phyloP scores from a whole-genome alignment of 306 rosid species.

The Dicorynia guianensis region DNA sequence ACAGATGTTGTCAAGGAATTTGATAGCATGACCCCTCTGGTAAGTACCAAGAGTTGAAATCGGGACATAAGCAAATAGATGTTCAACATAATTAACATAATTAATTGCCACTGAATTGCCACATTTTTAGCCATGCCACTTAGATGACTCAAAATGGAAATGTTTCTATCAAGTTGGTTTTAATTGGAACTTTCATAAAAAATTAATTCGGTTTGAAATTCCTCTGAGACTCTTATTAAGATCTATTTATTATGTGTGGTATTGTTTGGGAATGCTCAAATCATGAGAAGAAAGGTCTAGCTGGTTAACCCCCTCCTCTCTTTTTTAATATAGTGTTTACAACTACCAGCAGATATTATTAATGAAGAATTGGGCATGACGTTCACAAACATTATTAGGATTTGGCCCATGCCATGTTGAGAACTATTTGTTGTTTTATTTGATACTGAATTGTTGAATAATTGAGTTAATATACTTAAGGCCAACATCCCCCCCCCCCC shows the following conservation, averaged over 20 bases:
- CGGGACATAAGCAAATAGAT: not conserved
- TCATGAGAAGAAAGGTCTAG: not conserved
- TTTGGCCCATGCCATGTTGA: constrained; percentile 6
- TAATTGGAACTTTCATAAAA: constrained; percentile 4
- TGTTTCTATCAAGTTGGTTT: constrained; percentile 20
- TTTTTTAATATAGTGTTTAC: too few relatives aligned
- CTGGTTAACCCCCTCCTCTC: too few relatives aligned
- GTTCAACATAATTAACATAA: constrained; percentile 3
- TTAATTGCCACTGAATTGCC: not conserved
- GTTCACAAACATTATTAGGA: not conserved
- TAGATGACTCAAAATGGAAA: constrained; percentile 19
- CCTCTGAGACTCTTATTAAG: not conserved
- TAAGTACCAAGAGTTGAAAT: constrained; percentile 40
- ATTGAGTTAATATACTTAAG: too few relatives aligned
- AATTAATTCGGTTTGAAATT: not conserved
- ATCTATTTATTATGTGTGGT: not conserved
- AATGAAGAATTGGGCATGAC: not conserved
- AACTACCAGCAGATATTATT: too few relatives aligned
- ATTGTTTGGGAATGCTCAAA: constrained; percentile 29
- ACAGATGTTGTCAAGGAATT: constrained; percentile 93
- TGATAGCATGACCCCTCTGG: constrained; percentile 97
- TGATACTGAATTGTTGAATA: not conserved
- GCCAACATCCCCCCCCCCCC: too few relatives aligned
- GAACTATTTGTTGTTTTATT: constrained; percentile 11
- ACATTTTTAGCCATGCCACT: not conserved